Evolutionary conservation across 768 basidiomycete species (phyloP), one percentile per base, ranked within the genome.

Genomic region (Pulveroboletus frians): DNA sequence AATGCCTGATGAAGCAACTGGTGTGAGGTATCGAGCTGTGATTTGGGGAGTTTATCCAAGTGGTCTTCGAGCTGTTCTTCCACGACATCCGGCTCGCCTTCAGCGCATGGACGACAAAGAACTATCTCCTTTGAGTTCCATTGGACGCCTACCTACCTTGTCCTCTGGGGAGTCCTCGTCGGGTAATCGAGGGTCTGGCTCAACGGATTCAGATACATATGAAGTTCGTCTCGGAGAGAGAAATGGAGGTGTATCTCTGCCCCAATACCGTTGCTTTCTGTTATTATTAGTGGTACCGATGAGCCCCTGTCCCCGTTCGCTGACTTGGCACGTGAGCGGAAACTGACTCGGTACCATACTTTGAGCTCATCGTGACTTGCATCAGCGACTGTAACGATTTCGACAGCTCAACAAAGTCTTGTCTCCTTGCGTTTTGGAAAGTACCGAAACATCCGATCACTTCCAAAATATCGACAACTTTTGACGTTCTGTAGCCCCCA

Each of bases 211-310:
- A 18, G 51, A 53, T 26, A 51, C 47, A 14, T 73, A 78, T 30
- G 73, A 69, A 51, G 55, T 75, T 71, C n/a, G 69, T n/a, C 70
- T 69, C 23, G 51, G 54, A 26, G 53, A 58, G 26, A 52, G 40
- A 32, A 35, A 39, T 40, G 11, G 42, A 32, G 7, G 46, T 41
- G 54, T 23, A 36, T 55, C 35, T 51, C 57, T 34, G 63, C 69
- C 15, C 63, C 83, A 31, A 63, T 81, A 39, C 76, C 77, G 1
- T 61, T 68, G 9, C 68, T 77, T 53, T 67, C 76, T 11, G 72
- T 43, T 69, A 62, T 42, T 60, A 60, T 42, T 20, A 26, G 8
- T 31, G 26, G 9, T 31, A 29, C 5, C 6, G 23, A 47, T 45
- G 43, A 35, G 45, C 62, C 62, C 62, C 62, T 64, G 44, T 59